Evolutionary conservation across 768 basidiomycete species (phyloP), one percentile per base, ranked within the genome.

Genomic region (Xerocomus brunneocitrinus): DNA sequence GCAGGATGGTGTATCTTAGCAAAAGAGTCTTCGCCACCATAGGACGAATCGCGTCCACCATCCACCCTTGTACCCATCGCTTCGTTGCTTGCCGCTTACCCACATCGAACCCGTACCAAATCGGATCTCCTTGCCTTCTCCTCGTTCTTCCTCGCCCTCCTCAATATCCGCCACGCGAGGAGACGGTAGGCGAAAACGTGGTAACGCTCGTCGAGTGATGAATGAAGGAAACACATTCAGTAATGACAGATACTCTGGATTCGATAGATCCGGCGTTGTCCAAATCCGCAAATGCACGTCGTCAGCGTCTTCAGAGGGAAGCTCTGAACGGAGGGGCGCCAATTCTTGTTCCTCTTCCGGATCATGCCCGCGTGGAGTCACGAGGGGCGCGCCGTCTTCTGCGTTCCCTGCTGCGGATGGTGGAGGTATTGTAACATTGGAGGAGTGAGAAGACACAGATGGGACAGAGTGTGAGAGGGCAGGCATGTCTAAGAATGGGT

Each of bases 71-170:
- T 84, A 92, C 10, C 82, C 85, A 28, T 78, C 75, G 36, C 71
- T 69, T 35, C 92, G 83, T 41, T 70, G 64, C 61, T 78, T 81
- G 22, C 76, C 64, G 51, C 89, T 84, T 28, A 90, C 71, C 85
- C 87, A 90, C 80, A 95, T 86, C 44, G 78, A 74, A 8, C 91
- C 91, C n/a, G 91, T 93, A 19, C 91, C 91, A 66, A 83, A 82
- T 30, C 78, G 79, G 53, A 92, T 77, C 34, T 79, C 78, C 51
- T 78, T 79, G 55, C 74, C 76, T 58, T 82, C 81, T 16, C 67
- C 72, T 35, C 75, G 72, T 43, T 79, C 77, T 46, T 81, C 80
- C 51, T 80, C 80, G 25, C 82, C 88, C 64, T 86, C 85, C 67
- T 91, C 89, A 32, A 88, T 71, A 64, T 91, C 89, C 30, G 73